Base-by-base conservation (phyloP, 2,329 filamentous ascomycete genomes). In the Westerdykella aurantiaca region DNA sequence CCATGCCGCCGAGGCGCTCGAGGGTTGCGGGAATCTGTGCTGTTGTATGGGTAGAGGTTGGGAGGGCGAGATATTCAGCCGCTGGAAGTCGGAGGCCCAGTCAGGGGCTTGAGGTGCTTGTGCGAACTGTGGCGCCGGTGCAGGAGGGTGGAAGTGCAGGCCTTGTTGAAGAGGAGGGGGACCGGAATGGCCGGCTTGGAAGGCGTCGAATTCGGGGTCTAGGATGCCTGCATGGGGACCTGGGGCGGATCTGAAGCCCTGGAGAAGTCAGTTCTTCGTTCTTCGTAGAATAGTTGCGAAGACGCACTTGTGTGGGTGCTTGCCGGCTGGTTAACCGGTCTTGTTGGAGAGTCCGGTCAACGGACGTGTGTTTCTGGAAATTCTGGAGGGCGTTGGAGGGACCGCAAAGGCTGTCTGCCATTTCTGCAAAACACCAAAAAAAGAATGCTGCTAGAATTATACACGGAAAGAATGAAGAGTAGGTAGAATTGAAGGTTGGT, bases 381-480 rank as follows among this genome's bases (percentile, higher is more conserved):
- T 78, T 83, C 66, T 88, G 85, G 41, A 87, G 77, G 50, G 84
- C 77, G 67, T 86, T 88, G 11, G 85, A 86, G 14, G 85, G 84
- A 46, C 86, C 85, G 63, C 86, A 90, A 44, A 86, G 71, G 54
- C 78, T 75, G 58, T 86, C 82, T 41, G 79, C 73, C 82, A 86
- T 86, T 52, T 47, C 23, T 34, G 41, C 34, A 37, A 40, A 31
- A 41, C 44, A 39, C 35, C 39, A 22, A 43, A 31, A 43, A 31
- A 31, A 46, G 34, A 43, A 10, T 12, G 25, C 25, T 29, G 25
- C 11, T 10, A 12, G 25, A 29, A 29, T 29, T 29, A 29, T 29
- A 29, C 25, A 29, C 2, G 25, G 31, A 35, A 21, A 21, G 10
- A 35, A 35, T 9, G 17, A 35, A 21, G 9, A 7, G 13, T 35